phyloP scores from a whole-genome alignment of 2,329 filamentous ascomycete species.

The Fusarium staphyleae region DNA sequence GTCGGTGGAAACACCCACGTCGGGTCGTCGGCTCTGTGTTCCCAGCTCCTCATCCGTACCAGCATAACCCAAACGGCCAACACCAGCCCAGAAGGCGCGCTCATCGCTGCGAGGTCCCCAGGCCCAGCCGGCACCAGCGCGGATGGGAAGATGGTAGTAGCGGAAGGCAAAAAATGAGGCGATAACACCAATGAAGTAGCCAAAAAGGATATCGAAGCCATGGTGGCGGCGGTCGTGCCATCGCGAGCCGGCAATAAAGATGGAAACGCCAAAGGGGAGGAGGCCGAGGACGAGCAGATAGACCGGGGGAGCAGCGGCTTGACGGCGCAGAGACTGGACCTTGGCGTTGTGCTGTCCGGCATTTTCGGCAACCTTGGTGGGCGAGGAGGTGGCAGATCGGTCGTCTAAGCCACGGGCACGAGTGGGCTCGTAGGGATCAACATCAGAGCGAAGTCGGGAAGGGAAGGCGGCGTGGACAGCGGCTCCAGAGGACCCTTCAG shows the following conservation, averaged over 20 bases:
- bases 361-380: slow-evolving; percentile 35
- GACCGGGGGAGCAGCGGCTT: slow-evolving; percentile 82
- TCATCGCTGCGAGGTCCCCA: slow-evolving; percentile 80
- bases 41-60: slow-evolving; percentile 48
- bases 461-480: slow-evolving; percentile 79
- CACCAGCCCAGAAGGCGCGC: slow-evolving; percentile 80
- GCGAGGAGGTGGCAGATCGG: slow-evolving; percentile 26
- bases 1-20: slow-evolving; percentile 40
- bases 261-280: slow-evolving; percentile 74
- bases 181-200: slow-evolving; percentile 77
- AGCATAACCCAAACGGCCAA: slow-evolving; percentile 67
- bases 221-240: slow-evolving; percentile 91
- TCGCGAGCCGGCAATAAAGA: slow-evolving; percentile 84
- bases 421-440: slow-evolving; percentile 45
- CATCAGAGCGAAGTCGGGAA: slow-evolving; percentile 65
- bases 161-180: slow-evolving; percentile 79
- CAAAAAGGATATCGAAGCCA: slow-evolving; percentile 90
- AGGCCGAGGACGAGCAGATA: slow-evolving; percentile 76
- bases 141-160: slow-evolving; percentile 84
- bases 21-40: slow-evolving; percentile 18
- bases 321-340: slow-evolving; percentile 60
- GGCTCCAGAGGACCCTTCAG: slow-evolving; percentile 62
- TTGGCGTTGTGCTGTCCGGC: slow-evolving; percentile 43
- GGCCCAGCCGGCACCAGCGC: slow-evolving; percentile 80
- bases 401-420: slow-evolving; percentile 32